Evolutionary conservation across 192 early-diverging fungal species (phyloP).

Genomic region (Funneliformis mosseae): DNA sequence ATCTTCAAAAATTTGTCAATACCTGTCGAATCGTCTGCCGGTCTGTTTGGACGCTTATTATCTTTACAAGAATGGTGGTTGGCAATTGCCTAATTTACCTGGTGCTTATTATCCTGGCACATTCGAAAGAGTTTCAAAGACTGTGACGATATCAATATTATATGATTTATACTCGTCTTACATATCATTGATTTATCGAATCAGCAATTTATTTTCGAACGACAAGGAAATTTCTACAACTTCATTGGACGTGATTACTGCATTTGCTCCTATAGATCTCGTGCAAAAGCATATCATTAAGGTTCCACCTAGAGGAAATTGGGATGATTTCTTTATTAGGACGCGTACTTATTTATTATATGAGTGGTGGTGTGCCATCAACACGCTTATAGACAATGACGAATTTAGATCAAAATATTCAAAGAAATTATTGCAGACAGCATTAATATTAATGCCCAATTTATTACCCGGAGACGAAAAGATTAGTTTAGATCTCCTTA

Average conservation of each 20-base stretch:
- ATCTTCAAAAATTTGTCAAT: background rate
- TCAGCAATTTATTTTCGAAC: background rate
- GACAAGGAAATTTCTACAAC: background rate
- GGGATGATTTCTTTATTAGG: conserved; percentile 31
- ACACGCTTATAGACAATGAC: background rate
- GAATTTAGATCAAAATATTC: background rate
- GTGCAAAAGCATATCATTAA: background rate
- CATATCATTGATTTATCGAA: conserved; percentile 13
- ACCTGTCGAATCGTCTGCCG: background rate
- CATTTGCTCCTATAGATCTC: background rate
- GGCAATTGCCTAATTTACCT: conserved; percentile 31
- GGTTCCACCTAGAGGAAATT: background rate
- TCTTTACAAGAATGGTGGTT: background rate
- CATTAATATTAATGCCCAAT: background rate
- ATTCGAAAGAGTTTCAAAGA: background rate
- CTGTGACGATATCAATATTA: conserved; percentile 2
- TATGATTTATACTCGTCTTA: background rate
- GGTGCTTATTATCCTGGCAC: conserved; percentile 20
- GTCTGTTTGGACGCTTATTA: background rate
- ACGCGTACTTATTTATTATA: conserved; percentile 12
- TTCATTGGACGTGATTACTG: background rate
- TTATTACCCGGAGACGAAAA: conserved; percentile 26
- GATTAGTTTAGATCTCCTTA: conserved; percentile 1
- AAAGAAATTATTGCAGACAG: background rate
- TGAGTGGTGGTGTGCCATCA: conserved; percentile 19